Evolutionary conservation across 2,329 filamentous ascomycete genomes (phyloP).

Genomic region (Aspergillus transmontanensis): DNA sequence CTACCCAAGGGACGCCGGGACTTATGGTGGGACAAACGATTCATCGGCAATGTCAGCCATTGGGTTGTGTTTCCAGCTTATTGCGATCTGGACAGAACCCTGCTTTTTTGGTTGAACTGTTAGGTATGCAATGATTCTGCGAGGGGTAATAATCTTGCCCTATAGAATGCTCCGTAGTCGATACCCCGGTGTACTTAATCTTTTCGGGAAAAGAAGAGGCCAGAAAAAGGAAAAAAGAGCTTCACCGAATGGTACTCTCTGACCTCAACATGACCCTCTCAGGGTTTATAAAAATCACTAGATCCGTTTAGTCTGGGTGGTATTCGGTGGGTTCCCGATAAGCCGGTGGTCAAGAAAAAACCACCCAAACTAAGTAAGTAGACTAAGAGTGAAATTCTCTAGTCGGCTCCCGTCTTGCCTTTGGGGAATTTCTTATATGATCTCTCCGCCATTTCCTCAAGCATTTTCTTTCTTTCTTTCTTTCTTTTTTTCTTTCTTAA

Average conservation of each 20-base stretch:
- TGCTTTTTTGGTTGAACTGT: not conserved
- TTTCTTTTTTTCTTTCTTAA: conserved; percentile 6
- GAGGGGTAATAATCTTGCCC: not conserved
- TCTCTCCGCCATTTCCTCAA: conserved; percentile 15
- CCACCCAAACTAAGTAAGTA: not conserved
- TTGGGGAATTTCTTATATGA: not conserved
- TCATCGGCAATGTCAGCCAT: not conserved
- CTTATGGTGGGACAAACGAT: not conserved
- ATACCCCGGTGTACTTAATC: not conserved
- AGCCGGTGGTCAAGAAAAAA: not conserved
- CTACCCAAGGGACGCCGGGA: not conserved
- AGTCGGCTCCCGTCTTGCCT: conserved; percentile 7
- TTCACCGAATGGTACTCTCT: not conserved
- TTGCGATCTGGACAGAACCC: not conserved
- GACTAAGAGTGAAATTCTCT: not conserved
- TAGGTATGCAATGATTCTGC: not conserved
- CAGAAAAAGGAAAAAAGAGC: not conserved
- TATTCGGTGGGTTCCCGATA: conserved; percentile 4
- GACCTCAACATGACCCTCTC: not conserved
- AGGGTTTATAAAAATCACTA: not conserved
- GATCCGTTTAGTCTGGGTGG: not conserved
- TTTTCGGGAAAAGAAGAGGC: not conserved
- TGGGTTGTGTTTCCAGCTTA: not conserved
- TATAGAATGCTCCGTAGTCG: not conserved
- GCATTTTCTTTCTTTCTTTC: conserved; percentile 9